Evolutionary conservation across 805 yeast genomes (phyloP), one percentile per base, ranked within the genome.

Genomic region (Kazachstania martiniae): DNA sequence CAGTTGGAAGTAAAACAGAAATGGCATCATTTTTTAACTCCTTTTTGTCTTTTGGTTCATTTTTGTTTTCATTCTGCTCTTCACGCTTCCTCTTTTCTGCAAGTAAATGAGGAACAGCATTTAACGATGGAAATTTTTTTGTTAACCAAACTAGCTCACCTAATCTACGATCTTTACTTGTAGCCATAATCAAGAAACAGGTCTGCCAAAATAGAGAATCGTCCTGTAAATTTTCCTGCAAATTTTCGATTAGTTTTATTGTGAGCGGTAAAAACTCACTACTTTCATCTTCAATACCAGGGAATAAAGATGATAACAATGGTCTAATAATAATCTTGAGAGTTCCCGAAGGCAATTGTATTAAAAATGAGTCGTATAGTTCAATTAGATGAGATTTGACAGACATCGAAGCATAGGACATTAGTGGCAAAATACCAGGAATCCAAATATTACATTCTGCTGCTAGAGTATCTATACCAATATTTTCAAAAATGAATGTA

Each of bases 221-320:
- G 45, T 84, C 76, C 25, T 62, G 61, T 26, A 84, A 50, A 29
- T 73, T 72, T 5, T 36, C 45, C 41, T 74, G 72, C 43, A 87
- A 64, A 1, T 60, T 51, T 29, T 77, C 86, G 23, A 89, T 62
- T 26, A 89, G 49, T 0, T 60, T 59, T 33, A 85, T 41, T 1
- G 77, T 68, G 2, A 76, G 69, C 10, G 63, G 65, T 49, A 80
- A 89, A 21, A 77, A 77, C 46, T 91, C 98, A 14, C 87, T 74
- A 25, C 87, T 73, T 42, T 87, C 95, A 46, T 91, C 97, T 46
- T 91, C 98, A 32, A 91, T 69, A 0, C 95, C 95, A 0, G 95
- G 86, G 3, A 89, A 56, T 21, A 87, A 63, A 39, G 89, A 72
- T 31, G 86, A 63, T 4, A 89, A 56, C 6, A 89, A 47, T 0